phyloP scores from a whole-genome alignment of 192 early-diverging fungal species.

The Umbelopsis sp. region DNA sequence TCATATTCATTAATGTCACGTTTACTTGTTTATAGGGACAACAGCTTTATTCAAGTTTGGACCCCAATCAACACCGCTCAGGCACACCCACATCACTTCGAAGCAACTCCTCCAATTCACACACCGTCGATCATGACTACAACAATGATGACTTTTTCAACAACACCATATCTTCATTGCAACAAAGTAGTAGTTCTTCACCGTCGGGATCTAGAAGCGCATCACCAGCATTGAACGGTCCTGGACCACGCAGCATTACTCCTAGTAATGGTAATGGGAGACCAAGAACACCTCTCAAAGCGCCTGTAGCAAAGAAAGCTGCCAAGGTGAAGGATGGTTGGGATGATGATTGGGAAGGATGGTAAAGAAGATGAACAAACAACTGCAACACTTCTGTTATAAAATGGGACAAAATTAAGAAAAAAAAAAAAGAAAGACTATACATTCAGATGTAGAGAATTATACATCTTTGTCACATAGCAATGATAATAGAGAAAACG shows the following conservation, averaged over 20 bases:
- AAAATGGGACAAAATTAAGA: background rate
- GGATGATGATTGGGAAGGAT: conserved; percentile 44
- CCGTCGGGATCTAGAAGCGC: conserved; percentile 26
- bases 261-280: conserved; percentile 21
- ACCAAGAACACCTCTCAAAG: conserved; percentile 32
- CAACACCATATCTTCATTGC: conserved; percentile 31
- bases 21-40: background rate
- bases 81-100: conserved; percentile 10
- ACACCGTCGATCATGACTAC: conserved; percentile 13
- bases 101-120: conserved; percentile 23
- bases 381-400: background rate
- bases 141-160: conserved; percentile 42
- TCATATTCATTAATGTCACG: background rate
- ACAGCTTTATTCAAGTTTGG: conserved; percentile 14
- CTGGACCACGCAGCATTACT: conserved; percentile 13
- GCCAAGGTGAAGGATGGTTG: conserved; percentile 26
- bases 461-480: background rate
- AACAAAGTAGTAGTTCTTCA: conserved; percentile 22
- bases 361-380: conserved; percentile 19
- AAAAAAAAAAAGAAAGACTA: no score
- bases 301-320: conserved; percentile 15
- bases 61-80: background rate
- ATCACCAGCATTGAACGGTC: conserved; percentile 24
- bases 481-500: background rate
- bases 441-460: background rate